These are phyloP conservation scores for Annulohypoxylon moriforme DNA, from an alignment of 495 filamentous ascomycete species.

Conservation along the genomic window DNA sequence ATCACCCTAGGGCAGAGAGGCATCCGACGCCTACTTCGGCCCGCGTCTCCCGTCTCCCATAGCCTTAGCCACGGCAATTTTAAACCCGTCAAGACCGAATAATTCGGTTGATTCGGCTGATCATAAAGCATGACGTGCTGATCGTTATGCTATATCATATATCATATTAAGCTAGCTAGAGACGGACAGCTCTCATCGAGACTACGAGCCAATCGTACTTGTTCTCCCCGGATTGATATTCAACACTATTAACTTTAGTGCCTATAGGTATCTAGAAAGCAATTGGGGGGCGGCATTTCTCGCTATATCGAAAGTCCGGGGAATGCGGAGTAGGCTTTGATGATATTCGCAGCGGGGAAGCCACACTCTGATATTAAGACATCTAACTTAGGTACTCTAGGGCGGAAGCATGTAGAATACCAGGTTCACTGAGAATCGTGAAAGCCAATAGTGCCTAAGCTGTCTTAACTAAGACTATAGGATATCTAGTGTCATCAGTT, in stretches of 20 bases:
- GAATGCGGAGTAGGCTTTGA: background rate
- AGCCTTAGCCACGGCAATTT: background rate
- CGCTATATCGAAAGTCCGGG: background rate
- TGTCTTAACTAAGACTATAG: background rate
- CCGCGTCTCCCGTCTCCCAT: background rate
- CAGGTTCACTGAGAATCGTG: background rate
- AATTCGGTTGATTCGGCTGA: background rate
- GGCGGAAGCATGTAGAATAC: background rate
- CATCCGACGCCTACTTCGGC: background rate
- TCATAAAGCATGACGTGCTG: background rate
- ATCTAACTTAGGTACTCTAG: background rate
- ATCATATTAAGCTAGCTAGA: background rate
- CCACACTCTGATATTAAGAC: background rate
- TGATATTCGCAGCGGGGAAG: background rate
- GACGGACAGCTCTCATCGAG: background rate
- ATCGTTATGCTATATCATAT: background rate
- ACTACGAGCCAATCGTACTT: background rate
- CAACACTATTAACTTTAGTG: background rate
- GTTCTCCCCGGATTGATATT: background rate
- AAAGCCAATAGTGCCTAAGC: background rate
- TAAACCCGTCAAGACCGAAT: background rate
- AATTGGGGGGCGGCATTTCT: background rate
- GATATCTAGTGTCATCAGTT: background rate
- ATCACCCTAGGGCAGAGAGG: background rate
- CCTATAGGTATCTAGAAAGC: background rate